Evolutionary conservation across 139 green algal species (phyloP).

Genomic region (Pseudopediastrum boryanum): DNA sequence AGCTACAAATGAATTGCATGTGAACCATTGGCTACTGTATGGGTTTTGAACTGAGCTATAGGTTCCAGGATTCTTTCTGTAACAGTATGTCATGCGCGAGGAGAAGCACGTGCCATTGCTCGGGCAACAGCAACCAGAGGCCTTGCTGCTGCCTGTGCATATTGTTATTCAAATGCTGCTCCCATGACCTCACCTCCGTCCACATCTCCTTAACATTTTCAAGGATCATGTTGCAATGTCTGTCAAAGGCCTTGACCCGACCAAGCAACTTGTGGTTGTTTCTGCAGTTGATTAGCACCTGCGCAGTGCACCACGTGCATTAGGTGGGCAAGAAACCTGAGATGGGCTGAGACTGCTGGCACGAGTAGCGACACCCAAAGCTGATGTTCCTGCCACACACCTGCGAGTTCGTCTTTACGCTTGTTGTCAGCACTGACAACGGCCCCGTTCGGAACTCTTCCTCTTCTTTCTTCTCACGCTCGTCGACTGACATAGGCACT

Average conservation of each 20-base stretch:
- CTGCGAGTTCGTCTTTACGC: constrained; percentile 97
- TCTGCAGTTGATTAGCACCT: constrained; percentile 98
- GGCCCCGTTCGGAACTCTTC: constrained; percentile 92
- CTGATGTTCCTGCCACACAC: constrained; percentile 33
- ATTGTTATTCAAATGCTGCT: too few species aligned
- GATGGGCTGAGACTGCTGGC: background rate
- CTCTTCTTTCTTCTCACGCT: constrained; percentile 91
- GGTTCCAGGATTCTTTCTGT: too few species aligned
- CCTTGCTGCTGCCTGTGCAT: too few species aligned
- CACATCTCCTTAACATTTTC: constrained; percentile 99
- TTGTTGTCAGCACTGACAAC: constrained; percentile 93
- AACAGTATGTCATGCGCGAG: too few species aligned
- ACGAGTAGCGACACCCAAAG: too few species aligned
- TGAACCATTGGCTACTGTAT: too few species aligned
- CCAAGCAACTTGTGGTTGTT: constrained; percentile 99
- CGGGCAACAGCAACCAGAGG: too few species aligned
- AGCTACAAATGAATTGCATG: too few species aligned
- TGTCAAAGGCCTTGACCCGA: constrained; percentile 98
- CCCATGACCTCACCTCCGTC: constrained; percentile 95
- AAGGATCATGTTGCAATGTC: constrained; percentile 99
- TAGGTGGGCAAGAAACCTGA: background rate
- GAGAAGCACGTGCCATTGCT: too few species aligned
- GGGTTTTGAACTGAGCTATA: too few species aligned
- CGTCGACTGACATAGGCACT: constrained; percentile 73
- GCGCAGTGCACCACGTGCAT: constrained; percentile 6